Base-by-base conservation (phyloP, 495 filamentous ascomycete species). In the Xanthoparmelia taractica region DNA sequence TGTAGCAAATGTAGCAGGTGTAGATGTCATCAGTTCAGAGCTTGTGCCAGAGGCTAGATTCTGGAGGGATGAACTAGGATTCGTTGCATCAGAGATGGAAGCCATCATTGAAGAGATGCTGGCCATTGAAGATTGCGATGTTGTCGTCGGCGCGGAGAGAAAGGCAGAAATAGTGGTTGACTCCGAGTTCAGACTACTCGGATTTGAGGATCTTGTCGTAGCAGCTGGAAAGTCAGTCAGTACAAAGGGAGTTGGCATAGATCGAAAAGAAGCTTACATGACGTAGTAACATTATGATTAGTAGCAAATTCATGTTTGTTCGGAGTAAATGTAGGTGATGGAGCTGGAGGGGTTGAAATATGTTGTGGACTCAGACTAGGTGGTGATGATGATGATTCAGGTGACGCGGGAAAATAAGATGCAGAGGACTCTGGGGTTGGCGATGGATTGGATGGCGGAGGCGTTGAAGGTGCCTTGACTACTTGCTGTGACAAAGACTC, bases 381-480 rank as follows among this genome's bases (percentile, higher is more conserved):
- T 33, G 61, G 31, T 15, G 61, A 58, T 33, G 61, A 34, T 33
- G 61, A 41, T 15, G 61, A 58, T 33, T 41, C 45, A 40, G 43
- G 45, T 50, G 61, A 58, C n/a, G 61, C 41, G 61, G 61, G 23
- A 38, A 63, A 63, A 25, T 58, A 63, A 2, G 56, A 63, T 23
- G 61, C 40, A 34, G 47, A 56, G 8, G 41, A 52, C 37, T 23
- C 23, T 25, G 33, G 20, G 40, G 64, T 60, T 33, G 57, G 40
- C 41, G 60, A n/a, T 38, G 57, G 60, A 57, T 56, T 66, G 17
- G 64, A 61, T 20, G 66, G 66, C 10, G 63, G n/a, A 38, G 66
- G 66, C 33, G 66, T 68, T 38, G 66, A 63, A 48, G 66, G 66
- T 25, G 65, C 55, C 27, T 64, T 68, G n/a, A 70, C 61, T 47